Percentiles rank a stretch among this genome's conserved stretches.
Evolutionary conservation across 345 rosid species (phyloP).

Genomic region (Carallia pectinifolia): DNA sequence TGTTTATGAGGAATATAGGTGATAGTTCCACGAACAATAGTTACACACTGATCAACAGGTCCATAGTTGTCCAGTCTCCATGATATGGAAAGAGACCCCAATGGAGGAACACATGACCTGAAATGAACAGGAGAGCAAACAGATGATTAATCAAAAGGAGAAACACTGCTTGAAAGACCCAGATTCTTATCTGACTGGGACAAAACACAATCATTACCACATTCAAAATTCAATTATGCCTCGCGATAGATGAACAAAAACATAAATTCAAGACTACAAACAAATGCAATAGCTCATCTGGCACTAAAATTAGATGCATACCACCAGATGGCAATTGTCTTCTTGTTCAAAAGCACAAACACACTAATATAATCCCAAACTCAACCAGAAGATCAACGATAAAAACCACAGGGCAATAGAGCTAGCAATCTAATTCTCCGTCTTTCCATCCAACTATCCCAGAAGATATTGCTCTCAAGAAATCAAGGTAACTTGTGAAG

Average conservation of each 20-base stretch:
- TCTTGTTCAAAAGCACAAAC: neutral
- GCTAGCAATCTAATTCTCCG: no score
- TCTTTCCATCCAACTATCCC: no score
- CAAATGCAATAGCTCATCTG: no score
- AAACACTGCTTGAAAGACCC: neutral
- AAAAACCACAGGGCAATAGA: neutral
- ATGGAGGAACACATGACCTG: constrained; percentile 19
- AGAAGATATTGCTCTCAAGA: no score
- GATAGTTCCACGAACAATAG: constrained; percentile 15
- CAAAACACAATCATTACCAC: neutral
- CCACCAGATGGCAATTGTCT: neutral
- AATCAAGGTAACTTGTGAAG: no score
- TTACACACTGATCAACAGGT: constrained; percentile 16
- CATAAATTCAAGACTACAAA: neutral
- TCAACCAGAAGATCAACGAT: neutral
- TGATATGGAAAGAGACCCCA: constrained; percentile 18
- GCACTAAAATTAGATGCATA: no score
- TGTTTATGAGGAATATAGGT: constrained; percentile 20
- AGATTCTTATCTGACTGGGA: neutral
- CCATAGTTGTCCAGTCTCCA: constrained; percentile 11
- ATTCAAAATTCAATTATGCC: neutral
- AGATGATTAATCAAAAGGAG: neutral
- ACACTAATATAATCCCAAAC: neutral
- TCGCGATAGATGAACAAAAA: neutral
- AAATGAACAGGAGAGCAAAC: neutral